Base-by-base conservation (phyloP, 2,329 filamentous ascomycete genomes). In the Arthroderma uncinatum region DNA sequence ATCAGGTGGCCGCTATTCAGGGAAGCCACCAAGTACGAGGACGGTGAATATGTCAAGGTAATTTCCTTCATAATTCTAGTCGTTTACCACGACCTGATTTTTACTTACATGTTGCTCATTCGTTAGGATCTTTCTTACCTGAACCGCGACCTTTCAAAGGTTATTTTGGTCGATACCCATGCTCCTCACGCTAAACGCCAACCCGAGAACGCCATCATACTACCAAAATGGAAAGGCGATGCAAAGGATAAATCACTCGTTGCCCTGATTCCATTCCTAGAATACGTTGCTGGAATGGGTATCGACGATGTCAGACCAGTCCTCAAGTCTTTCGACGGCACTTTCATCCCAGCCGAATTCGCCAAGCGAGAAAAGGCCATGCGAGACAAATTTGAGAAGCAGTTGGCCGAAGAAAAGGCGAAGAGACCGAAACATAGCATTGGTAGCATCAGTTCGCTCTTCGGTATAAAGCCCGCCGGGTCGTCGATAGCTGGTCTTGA, bases 21-120 rank as follows among this genome's bases (percentile, higher is more conserved):
- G 57, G 93, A 98, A 73, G 93, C 92, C n/a, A 97, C 93, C 59
- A 88, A 91, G 67, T 98, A 95, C 71, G 87, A 96, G 74, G 87
- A 95, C 62, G 93, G 93, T 62, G 88, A 96, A 74, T 91, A 97
- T 67, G 82, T 98, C 74, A 98, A 98, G 84, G 89, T 90, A 75
- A 62, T 75, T 30, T 25, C 62, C 42, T 12, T 7, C 30, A n/a
- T 16, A 48, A 48, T n/a, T 14, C 19, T 53, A 25, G 10, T 53
- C 9, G 44, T 40, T 19, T 21, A n/a, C 55, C 8, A 4, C 23
- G n/a, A 3, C 5, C 37, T 21, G 19, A 2, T n/a, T 37, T 58
- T 62, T 59, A 60, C 60, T 62, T 55, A 66, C 19, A 37, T 37
- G 39, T 23, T 25, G 16, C 12, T 21, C 14, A 47, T 37, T 52